These are phyloP conservation scores for Hypoxylon sp. DNA, from an alignment of 2,329 filamentous ascomycete species.

Conservation along the genomic window DNA sequence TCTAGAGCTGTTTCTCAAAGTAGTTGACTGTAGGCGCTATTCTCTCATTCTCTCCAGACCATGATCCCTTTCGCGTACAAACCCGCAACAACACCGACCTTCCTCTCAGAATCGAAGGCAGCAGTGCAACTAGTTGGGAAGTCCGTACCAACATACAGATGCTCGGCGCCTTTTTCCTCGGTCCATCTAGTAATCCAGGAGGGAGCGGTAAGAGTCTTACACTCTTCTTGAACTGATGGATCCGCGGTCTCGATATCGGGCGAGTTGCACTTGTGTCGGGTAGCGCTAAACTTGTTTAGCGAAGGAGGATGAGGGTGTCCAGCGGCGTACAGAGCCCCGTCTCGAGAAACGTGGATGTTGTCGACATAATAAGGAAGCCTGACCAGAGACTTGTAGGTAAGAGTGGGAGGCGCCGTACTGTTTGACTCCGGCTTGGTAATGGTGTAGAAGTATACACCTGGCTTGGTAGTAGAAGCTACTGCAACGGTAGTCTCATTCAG, in stretches of 20 bases:
- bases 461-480: constrained; percentile 56
- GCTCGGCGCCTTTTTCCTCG: constrained; percentile 52
- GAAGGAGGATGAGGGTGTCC: constrained; percentile 58
- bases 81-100: constrained; percentile 56
- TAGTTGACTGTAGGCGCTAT: background rate
- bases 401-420: constrained; percentile 18
- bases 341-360: constrained; percentile 56
- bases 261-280: constrained; percentile 56
- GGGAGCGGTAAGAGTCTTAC: constrained; percentile 33
- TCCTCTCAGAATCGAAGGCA: constrained; percentile 50
- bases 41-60: constrained; percentile 47
- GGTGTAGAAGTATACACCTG: constrained; percentile 53
- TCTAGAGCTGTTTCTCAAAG: background rate
- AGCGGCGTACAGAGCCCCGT: constrained; percentile 57
- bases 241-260: constrained; percentile 48
- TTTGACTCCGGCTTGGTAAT: constrained; percentile 28
- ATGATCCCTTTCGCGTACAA: constrained; percentile 58
- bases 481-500: constrained; percentile 58
- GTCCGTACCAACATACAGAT: constrained; percentile 54
- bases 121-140: constrained; percentile 57
- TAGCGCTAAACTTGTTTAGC: constrained; percentile 52
- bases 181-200: constrained; percentile 58
- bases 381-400: constrained; percentile 41
- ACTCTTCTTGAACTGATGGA: constrained; percentile 40
- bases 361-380: constrained; percentile 58